These are phyloP conservation scores for Cystofilobasidium capitatum DNA, from an alignment of 768 basidiomycete genomes.

Conservation along the genomic window DNA sequence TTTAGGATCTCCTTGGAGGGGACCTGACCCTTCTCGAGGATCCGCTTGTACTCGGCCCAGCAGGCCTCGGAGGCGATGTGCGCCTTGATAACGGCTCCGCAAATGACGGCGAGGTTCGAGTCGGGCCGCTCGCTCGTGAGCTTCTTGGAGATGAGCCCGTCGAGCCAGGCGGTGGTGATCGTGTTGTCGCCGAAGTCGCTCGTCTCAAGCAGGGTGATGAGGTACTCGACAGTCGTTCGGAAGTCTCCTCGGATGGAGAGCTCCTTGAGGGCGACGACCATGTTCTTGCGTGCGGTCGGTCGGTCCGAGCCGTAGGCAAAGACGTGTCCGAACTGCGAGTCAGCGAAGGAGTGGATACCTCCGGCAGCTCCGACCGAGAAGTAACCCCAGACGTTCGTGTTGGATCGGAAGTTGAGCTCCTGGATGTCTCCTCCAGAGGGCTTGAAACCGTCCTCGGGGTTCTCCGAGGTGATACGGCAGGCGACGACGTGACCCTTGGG, in stretches of 20 bases:
- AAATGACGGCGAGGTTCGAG: conserved; percentile 80
- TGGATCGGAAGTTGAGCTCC: conserved; percentile 98
- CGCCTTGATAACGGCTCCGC: conserved; percentile 91
- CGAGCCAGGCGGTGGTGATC: conserved; percentile 97
- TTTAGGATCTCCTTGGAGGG: conserved; percentile 88
- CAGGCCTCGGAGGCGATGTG: conserved; percentile 81
- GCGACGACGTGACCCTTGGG: conserved; percentile 99
- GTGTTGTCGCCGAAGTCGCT: conserved; percentile 95
- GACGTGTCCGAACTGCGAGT: conserved; percentile 98
- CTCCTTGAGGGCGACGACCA: conserved; percentile 98
- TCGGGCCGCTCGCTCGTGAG: conserved; percentile 97
- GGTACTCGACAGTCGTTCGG: conserved; percentile 92
- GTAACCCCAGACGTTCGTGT: conserved; percentile 99
- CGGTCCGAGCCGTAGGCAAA: conserved; percentile 98
- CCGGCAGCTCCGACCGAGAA: conserved; percentile 94
- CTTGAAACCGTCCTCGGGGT: conserved; percentile 99
- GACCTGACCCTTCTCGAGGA: conserved; percentile 96
- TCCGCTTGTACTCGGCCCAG: conserved; percentile 83
- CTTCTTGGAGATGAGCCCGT: conserved; percentile 86
- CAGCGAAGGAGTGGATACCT: conserved; percentile 91
- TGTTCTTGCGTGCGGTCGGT: conserved; percentile 89
- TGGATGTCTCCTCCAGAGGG: conserved; percentile 94
- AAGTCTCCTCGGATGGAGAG: conserved; percentile 98
- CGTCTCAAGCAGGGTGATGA: conserved; percentile 54
- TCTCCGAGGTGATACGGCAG: conserved; percentile 97